Evolutionary conservation across 495 filamentous ascomycete genomes (phyloP).

Genomic region (Aspergillus panamensis): DNA sequence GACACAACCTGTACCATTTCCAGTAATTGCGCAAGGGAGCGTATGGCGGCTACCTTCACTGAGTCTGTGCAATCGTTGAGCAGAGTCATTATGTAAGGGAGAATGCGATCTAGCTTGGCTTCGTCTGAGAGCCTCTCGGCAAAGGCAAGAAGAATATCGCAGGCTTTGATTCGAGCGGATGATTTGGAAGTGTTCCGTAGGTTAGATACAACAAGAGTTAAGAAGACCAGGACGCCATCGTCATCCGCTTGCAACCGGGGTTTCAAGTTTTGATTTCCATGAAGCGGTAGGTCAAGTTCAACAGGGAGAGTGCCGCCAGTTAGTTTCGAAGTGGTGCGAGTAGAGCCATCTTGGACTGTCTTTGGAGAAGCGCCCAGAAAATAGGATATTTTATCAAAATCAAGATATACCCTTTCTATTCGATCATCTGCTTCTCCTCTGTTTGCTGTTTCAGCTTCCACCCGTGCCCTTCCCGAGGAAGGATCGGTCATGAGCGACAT

Average conservation of each 20-base stretch:
- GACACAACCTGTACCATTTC: slow-evolving; percentile 84
- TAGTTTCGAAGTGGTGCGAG: slow-evolving; percentile 25
- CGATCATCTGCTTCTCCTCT: slow-evolving; percentile 84
- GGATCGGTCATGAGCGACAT: slow-evolving; percentile 95
- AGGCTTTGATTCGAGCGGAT: slow-evolving; percentile 82
- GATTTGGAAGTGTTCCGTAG: slow-evolving; percentile 84
- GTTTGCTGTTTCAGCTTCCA: slow-evolving; percentile 60
- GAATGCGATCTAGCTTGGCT: slow-evolving; percentile 89
- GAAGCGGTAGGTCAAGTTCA: slow-evolving; percentile 81
- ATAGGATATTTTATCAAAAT: slow-evolving; percentile 97
- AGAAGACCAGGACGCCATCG: slow-evolving; percentile 89
- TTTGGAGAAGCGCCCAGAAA: slow-evolving; percentile 60
- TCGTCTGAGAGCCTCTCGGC: slow-evolving; percentile 90
- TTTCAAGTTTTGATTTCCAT: slow-evolving; percentile 57
- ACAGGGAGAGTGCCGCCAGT: slow-evolving; percentile 61
- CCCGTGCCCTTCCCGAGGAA: slow-evolving; percentile 66
- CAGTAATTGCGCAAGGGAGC: slow-evolving; percentile 81
- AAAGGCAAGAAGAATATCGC: slow-evolving; percentile 90
- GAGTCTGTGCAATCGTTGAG: slow-evolving; percentile 76
- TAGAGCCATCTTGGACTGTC: slow-evolving; percentile 22
- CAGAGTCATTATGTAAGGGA: slow-evolving; percentile 82
- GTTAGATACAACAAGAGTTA: slow-evolving; percentile 82
- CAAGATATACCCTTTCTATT: slow-evolving; percentile 85
- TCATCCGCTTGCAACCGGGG: slow-evolving; percentile 56
- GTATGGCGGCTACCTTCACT: slow-evolving; percentile 79